A percentile compares a stretch with the other conserved stretches of the same genome.
phyloP scores from a whole-genome alignment of 2,329 filamentous ascomycete species.

The Trichoderma harzianum region DNA sequence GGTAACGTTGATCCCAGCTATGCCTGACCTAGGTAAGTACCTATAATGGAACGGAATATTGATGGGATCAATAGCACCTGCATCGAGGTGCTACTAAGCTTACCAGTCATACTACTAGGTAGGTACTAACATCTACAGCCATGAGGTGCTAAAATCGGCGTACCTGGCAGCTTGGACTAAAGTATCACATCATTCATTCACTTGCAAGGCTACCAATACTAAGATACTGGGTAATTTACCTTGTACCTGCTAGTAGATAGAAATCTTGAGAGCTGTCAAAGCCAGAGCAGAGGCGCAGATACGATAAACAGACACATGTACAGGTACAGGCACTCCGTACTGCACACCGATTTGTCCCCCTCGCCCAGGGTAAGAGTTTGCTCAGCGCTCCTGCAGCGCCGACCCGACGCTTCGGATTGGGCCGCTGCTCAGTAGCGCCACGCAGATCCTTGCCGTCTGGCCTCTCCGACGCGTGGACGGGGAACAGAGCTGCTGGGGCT shows the following conservation, averaged over 20 bases:
- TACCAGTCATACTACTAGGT: neutral
- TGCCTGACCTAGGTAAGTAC: neutral
- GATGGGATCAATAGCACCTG: neutral
- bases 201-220: neutral
- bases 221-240: too few species aligned
- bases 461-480: constrained; percentile 6
- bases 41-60: neutral
- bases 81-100: neutral
- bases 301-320: neutral
- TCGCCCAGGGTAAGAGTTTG: neutral
- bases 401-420: constrained; percentile 18
- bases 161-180: neutral
- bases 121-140: neutral
- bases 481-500: neutral
- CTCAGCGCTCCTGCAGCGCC: constrained; percentile 2
- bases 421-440: constrained; percentile 4
- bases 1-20: neutral
- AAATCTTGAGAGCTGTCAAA: neutral
- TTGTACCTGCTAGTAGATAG: neutral
- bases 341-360: neutral
- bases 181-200: neutral
- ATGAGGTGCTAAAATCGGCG: neutral
- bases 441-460: constrained; percentile 8
- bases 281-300: neutral
- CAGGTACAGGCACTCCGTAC: neutral